phyloP scores from a whole-genome alignment of 805 yeast species.

The Yarrowia deformans region DNA sequence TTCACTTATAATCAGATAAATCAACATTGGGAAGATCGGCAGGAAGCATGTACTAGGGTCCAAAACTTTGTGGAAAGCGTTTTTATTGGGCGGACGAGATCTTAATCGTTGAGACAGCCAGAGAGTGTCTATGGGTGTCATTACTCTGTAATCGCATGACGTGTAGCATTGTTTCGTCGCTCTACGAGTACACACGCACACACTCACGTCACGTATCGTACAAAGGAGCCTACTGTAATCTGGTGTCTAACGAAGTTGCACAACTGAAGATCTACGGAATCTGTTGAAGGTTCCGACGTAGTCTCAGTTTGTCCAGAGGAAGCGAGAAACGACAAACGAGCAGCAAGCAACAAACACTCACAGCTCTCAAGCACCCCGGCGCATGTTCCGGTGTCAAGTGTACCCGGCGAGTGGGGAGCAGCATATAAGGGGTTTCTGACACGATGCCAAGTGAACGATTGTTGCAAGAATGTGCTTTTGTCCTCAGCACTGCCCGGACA shows the following conservation, averaged over 20 bases:
- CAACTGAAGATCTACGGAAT: background rate
- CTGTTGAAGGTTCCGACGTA: conserved; percentile 20
- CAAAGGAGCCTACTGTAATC: too few relatives aligned
- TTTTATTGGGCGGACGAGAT: conserved; percentile 3
- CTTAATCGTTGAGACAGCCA: too few relatives aligned
- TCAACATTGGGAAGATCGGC: conserved; percentile 15
- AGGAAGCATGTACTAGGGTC: conserved; percentile 19
- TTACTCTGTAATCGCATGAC: too few relatives aligned
- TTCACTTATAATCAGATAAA: conserved; percentile 28
- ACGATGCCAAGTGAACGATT: background rate
- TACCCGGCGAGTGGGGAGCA: background rate
- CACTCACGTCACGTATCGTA: too few relatives aligned
- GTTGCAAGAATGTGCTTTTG: background rate
- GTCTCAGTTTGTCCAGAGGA: conserved; percentile 9
- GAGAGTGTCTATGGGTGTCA: too few relatives aligned
- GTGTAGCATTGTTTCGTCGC: too few relatives aligned
- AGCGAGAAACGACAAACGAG: conserved; percentile 6
- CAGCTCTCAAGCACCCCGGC: conserved; percentile 1
- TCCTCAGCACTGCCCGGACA: background rate
- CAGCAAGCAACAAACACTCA: conserved; percentile 28
- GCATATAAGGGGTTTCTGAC: background rate
- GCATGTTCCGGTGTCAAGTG: conserved; percentile 1
- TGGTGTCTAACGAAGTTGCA: too few relatives aligned
- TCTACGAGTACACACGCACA: too few relatives aligned
- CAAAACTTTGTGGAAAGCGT: conserved; percentile 9